Evolutionary conservation across 2,329 filamentous ascomycete species (phyloP), one percentile per base, ranked within the genome.

Genomic region (Pseudocercospora eumusae): DNA sequence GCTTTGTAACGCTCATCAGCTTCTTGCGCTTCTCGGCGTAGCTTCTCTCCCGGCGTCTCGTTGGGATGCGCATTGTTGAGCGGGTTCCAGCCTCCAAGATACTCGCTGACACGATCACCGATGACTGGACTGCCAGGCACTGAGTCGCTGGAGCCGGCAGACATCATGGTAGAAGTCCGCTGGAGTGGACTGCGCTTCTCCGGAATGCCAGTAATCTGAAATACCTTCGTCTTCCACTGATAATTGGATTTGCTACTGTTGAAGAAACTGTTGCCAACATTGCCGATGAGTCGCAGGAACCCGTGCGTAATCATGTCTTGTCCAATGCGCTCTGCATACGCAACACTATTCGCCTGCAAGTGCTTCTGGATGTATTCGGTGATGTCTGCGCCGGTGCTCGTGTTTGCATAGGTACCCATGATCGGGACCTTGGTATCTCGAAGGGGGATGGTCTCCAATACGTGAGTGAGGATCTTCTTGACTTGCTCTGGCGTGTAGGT

Each of bases 191-290:
- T 71, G 62, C 93, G 96, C 83, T 92, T 96, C 76, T 97, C 93
- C 0, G 91, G 92, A 57, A 96, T 82, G 21, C 93, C 93, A 25
- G 92, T 88, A 60, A 95, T 76, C 73, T 96, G 88, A 79, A 98
- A 99, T 4, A 91, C 89, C 79, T 92, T 96, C 7, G 93, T 86
- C 59, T 92, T 89, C 95, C 95, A 99, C 76, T 99, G 95, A 76
- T 99, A 99, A 75, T 91, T 93, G 87, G 98, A 90, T 78, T 90
- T 92, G 67, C 93, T 96, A 82, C 93, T 98, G 79, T 99, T 99
- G 70, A 93, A 93, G 75, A 99, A 99, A 0, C 89, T 91, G 78
- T 86, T 98, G 64, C 95, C 95, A 58, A 99, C 93, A 71, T 95
- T 97, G 67, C 95, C 95, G 64, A 99, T 86, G 57, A 99, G 82